phyloP scores from a whole-genome alignment of 768 basidiomycete species.

The Hericium rajendrae region DNA sequence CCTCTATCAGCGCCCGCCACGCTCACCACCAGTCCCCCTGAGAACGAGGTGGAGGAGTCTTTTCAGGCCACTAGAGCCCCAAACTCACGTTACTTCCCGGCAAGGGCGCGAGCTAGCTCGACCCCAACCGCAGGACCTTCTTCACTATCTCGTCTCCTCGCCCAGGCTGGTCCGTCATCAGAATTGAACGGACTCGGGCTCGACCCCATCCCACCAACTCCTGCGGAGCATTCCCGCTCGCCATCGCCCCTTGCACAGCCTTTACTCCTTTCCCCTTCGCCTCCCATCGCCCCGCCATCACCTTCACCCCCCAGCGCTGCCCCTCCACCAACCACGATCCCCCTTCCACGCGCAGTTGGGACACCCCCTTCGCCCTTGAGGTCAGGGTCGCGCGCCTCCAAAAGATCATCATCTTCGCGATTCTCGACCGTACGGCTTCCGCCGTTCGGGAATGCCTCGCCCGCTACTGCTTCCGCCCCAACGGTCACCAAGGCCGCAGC shows the following conservation, averaged over 20 bases:
- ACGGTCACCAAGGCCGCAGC: conserved; percentile 55
- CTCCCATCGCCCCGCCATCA: neutral
- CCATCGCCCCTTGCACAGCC: conserved; percentile 20
- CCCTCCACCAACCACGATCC: neutral
- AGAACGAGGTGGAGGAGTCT: conserved; percentile 64
- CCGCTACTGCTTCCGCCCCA: conserved; percentile 51
- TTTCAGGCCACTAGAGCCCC: conserved; percentile 56
- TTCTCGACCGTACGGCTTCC: conserved; percentile 61
- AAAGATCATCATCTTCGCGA: conserved; percentile 56
- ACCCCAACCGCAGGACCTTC: conserved; percentile 67
- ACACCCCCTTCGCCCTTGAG: conserved; percentile 37
- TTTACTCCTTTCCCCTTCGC: neutral
- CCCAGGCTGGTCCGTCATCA: conserved; percentile 48
- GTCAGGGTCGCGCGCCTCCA: conserved; percentile 64
- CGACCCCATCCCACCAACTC: conserved; percentile 13
- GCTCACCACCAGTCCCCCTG: conserved; percentile 23
- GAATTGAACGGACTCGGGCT: conserved; percentile 19
- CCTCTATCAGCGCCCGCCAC: conserved; percentile 42
- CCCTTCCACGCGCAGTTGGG: neutral
- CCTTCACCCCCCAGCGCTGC: neutral
- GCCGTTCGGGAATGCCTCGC: conserved; percentile 39
- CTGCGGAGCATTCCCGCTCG: conserved; percentile 15
- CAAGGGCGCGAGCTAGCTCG: conserved; percentile 54
- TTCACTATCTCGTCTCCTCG: conserved; percentile 68
- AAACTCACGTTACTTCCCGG: conserved; percentile 59